Percentiles rank a stretch among this genome's conserved stretches.
phyloP scores from a whole-genome alignment of 2,329 filamentous ascomycete genomes.

The Arthrobotrys pseudoclavata region DNA sequence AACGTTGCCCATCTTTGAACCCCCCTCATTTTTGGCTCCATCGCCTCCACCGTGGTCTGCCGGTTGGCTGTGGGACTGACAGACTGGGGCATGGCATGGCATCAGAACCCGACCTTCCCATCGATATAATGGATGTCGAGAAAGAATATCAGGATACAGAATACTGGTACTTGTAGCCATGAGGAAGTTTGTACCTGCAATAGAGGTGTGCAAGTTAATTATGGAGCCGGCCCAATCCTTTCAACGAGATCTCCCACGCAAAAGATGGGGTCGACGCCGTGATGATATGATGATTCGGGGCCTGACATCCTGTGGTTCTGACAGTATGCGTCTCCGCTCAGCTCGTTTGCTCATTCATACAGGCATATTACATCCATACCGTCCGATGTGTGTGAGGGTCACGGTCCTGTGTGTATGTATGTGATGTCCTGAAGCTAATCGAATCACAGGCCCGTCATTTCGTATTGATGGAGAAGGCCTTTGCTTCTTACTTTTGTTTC shows the following conservation, averaged over 20 bases:
- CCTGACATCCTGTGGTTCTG: constrained; percentile 41
- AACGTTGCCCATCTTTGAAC: constrained; percentile 45
- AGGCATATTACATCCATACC: constrained; percentile 12
- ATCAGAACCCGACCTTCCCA: constrained; percentile 40
- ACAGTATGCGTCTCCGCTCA: constrained; percentile 41
- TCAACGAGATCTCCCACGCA: constrained; percentile 57
- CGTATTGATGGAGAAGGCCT: constrained; percentile 20
- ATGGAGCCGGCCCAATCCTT: constrained; percentile 47
- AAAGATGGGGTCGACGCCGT: constrained; percentile 53
- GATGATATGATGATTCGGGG: constrained; percentile 47
- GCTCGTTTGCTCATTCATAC: constrained; percentile 37
- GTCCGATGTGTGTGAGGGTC: constrained; percentile 19
- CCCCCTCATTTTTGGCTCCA: constrained; percentile 27
- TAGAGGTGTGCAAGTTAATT: constrained; percentile 49
- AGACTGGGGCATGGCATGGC: constrained; percentile 54
- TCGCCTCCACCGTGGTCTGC: constrained; percentile 52
- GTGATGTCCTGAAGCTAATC: constrained; percentile 22
- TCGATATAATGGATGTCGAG: constrained; percentile 5
- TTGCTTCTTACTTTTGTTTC: constrained; percentile 17
- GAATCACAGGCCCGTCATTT: constrained; percentile 34
- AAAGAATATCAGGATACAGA: not conserved
- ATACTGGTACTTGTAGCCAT: constrained; percentile 26
- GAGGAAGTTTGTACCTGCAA: constrained; percentile 18
- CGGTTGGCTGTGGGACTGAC: constrained; percentile 60
- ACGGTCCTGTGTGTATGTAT: not conserved